Conservation (phyloP, 805 yeast species). For the Candida pini region DNA sequence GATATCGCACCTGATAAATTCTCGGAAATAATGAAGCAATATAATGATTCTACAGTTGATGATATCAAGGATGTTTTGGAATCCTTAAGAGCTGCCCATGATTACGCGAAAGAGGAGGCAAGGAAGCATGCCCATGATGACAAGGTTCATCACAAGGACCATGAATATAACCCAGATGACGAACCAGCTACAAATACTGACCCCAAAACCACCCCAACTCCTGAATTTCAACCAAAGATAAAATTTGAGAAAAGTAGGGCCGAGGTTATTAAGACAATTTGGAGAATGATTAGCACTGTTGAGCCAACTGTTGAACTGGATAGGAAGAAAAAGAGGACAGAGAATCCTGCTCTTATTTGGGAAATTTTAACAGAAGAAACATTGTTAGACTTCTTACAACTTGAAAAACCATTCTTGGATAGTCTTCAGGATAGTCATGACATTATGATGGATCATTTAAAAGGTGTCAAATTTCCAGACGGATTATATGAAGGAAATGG, state of each 20-base stretch:
- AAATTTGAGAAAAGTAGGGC: neutral
- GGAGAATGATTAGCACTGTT: neutral
- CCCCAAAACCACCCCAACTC: neutral
- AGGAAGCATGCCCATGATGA: too few species aligned
- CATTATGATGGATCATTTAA: conserved; percentile 36
- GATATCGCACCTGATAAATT: too few species aligned
- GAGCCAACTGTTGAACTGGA: neutral
- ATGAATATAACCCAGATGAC: neutral
- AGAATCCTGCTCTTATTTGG: neutral
- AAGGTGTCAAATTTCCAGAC: conserved; percentile 27
- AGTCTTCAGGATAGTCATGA: conserved; percentile 41
- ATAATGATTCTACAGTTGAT: too few species aligned
- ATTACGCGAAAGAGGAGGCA: too few species aligned
- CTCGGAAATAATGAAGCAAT: too few species aligned
- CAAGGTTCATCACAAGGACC: too few species aligned
- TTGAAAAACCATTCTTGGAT: conserved; percentile 35
- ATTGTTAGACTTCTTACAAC: conserved; percentile 29
- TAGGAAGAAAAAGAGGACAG: neutral
- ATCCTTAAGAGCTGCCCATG: too few species aligned
- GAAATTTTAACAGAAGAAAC: conserved; percentile 9
- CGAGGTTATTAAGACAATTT: neutral
- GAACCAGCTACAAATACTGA: neutral
- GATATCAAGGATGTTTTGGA: too few species aligned
- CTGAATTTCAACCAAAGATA: neutral
- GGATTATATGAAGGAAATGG: conserved; percentile 17